These are phyloP conservation scores for Paraleonurus japonicus DNA, from an alignment of 257 asterid genomes.

Conservation along the genomic window DNA sequence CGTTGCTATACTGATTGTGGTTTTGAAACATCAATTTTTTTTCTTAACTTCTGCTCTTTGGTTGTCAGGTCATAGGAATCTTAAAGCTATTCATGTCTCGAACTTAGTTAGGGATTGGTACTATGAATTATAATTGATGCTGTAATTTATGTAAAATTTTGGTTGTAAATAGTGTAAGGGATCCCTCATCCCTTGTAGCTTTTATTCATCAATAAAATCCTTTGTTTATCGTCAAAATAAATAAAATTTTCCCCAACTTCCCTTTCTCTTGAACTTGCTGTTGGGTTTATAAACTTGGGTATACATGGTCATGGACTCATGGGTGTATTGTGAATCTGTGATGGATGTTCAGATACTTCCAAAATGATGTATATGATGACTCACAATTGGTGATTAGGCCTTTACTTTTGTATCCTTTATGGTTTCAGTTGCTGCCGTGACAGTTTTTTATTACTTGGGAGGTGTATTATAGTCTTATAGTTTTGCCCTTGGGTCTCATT, in stretches of 20 bases:
- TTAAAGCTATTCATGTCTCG: not conserved
- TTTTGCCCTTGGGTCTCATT: not conserved
- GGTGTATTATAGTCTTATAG: not conserved
- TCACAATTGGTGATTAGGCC: not conserved
- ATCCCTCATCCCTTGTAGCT: not conserved
- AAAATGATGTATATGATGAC: not conserved
- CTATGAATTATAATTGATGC: not conserved
- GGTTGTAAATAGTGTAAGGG: not conserved
- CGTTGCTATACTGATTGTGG: not conserved
- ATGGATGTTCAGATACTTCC: not conserved
- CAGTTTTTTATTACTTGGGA: not conserved
- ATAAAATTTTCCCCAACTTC: not conserved
- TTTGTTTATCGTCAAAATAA: not conserved
- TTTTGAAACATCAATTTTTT: not conserved
- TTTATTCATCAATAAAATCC: not conserved
- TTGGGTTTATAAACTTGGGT: not conserved
- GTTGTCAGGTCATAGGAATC: not conserved
- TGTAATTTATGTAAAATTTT: not conserved
- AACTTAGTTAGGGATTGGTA: not conserved
- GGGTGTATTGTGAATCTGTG: not conserved
- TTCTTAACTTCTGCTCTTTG: not conserved
- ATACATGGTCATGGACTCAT: not conserved
- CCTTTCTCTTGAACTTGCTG: slow-evolving; percentile 1
- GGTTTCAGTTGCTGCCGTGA: not conserved
- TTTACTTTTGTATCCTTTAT: not conserved